Percentiles rank a stretch among this genome's conserved stretches.
These are phyloP conservation scores for Fraxinus albicans DNA, from an alignment of 305 asterid species.

Conservation along the genomic window DNA sequence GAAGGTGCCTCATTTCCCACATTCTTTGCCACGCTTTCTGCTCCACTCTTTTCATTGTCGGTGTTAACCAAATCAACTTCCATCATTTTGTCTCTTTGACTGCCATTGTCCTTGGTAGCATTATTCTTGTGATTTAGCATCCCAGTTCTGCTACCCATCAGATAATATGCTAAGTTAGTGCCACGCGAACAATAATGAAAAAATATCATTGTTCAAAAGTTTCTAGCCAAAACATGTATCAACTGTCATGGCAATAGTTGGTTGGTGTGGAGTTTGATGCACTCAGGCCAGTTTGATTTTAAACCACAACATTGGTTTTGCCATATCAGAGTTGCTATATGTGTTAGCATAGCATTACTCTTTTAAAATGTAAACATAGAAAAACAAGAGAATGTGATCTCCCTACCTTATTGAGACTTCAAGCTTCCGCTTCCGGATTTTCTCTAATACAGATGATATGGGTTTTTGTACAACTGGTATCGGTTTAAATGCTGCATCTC, in stretches of 20 bases:
- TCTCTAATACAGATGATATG: constrained; percentile 82
- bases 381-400: neutral
- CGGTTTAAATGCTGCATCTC: constrained; percentile 74
- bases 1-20: constrained; percentile 29
- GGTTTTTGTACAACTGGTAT: constrained; percentile 67
- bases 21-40: constrained; percentile 23
- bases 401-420: constrained; percentile 68
- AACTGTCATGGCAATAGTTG: neutral
- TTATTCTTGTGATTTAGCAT: constrained; percentile 23
- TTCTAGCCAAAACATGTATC: neutral
- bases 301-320: neutral
- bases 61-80: constrained; percentile 31
- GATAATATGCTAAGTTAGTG: constrained; percentile 10
- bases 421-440: constrained; percentile 86
- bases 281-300: neutral
- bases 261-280: neutral
- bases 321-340: neutral
- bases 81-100: constrained; percentile 30
- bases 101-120: constrained; percentile 27
- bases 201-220: constrained; percentile 4
- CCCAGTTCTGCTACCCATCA: constrained; percentile 36
- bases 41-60: constrained; percentile 25
- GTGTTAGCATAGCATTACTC: neutral
- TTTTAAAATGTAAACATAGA: neutral
- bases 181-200: neutral